Percentiles rank a stretch among this genome's conserved stretches.
phyloP scores from a whole-genome alignment of 345 rosid genomes.

The Theobroma cacao region DNA sequence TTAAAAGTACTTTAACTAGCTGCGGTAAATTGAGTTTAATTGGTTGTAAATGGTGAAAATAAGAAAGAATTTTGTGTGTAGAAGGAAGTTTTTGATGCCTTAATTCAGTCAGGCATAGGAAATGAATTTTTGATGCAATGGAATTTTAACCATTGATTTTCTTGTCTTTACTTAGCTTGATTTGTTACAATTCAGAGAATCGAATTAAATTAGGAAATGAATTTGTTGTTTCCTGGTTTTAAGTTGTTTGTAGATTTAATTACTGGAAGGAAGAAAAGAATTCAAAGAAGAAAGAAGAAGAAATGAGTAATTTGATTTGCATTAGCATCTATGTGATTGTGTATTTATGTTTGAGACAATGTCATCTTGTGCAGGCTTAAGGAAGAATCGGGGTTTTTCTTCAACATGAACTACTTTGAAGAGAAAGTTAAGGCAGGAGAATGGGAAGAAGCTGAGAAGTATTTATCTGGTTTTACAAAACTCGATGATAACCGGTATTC shows the following conservation, averaged over 20 bases:
- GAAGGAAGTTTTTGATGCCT: not conserved
- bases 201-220: not conserved
- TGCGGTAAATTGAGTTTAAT: not conserved
- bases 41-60: not conserved
- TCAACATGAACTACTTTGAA: slow-evolving; percentile 70
- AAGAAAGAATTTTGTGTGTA: not conserved
- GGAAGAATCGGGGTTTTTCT: slow-evolving; percentile 68
- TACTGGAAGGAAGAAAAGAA: not conserved
- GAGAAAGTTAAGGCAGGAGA: slow-evolving; percentile 76
- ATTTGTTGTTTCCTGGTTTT: not conserved
- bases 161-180: not conserved
- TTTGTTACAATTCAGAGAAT: not conserved
- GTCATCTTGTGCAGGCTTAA: slow-evolving; percentile 42
- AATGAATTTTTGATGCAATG: not conserved
- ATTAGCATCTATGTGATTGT: not conserved
- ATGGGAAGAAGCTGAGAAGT: slow-evolving; percentile 72
- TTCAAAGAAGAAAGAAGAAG: not conserved
- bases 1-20: not conserved
- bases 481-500: slow-evolving; percentile 72
- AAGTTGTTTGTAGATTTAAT: not conserved
- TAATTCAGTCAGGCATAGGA: not conserved
- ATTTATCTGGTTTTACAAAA: slow-evolving; percentile 62
- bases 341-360: not conserved
- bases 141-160: not conserved
- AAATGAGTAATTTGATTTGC: not conserved